Conservation (phyloP, 2,329 filamentous ascomycete species). For the Esteya vermicola region DNA sequence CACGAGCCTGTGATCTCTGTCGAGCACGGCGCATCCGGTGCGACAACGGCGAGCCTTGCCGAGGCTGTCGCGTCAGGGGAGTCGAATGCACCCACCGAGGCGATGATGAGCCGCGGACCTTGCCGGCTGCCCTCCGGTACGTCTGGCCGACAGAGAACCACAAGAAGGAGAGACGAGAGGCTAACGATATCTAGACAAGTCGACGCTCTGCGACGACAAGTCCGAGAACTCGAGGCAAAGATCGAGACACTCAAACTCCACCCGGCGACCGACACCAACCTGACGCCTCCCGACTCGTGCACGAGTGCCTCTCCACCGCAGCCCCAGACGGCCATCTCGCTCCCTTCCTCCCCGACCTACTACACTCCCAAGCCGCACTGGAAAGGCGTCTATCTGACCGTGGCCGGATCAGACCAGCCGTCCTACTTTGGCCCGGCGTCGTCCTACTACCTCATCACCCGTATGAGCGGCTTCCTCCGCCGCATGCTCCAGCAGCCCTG, state of each 20-base stretch:
- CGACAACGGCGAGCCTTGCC: slow-evolving; percentile 21
- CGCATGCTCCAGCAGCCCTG: slow-evolving; percentile 16
- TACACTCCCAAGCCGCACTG: slow-evolving; percentile 12
- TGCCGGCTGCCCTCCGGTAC: slow-evolving; percentile 2
- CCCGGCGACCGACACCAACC: too few relatives aligned
- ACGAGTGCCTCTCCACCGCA: neutral
- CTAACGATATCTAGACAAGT: too few relatives aligned
- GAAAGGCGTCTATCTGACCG: slow-evolving; percentile 20
- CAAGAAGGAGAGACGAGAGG: too few relatives aligned
- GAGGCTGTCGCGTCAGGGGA: slow-evolving; percentile 19
- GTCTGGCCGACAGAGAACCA: neutral
- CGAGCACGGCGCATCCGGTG: slow-evolving; percentile 23
- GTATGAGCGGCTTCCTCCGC: slow-evolving; percentile 23
- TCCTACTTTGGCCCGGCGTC: slow-evolving; percentile 31
- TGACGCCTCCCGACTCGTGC: too few relatives aligned
- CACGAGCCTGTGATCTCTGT: slow-evolving; percentile 22
- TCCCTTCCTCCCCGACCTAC: too few relatives aligned
- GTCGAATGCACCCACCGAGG: slow-evolving; percentile 17
- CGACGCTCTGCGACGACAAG: neutral
- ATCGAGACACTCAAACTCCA: too few relatives aligned
- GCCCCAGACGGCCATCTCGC: neutral
- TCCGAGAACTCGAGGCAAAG: slow-evolving; percentile 2
- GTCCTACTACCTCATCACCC: slow-evolving; percentile 27
- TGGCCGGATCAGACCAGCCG: slow-evolving; percentile 18
- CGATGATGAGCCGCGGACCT: slow-evolving; percentile 9